Evolutionary conservation across 2,329 filamentous ascomycete genomes (phyloP).

Genomic region (Penicillium italicum): DNA sequence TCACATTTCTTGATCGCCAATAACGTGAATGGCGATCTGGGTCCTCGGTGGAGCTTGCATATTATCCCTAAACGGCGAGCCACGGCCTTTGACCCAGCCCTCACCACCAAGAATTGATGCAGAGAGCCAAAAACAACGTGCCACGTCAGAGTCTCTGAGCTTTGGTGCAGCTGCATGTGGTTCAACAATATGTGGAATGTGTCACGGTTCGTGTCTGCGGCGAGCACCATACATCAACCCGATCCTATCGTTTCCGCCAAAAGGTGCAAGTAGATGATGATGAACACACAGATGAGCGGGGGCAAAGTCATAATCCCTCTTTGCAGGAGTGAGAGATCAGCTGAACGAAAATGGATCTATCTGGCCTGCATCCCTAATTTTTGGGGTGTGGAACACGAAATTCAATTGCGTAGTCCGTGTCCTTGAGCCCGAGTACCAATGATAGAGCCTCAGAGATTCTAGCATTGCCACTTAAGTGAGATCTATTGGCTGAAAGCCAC

Average conservation of each 20-base stretch:
- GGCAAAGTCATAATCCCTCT: conserved; percentile 38
- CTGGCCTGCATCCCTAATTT: conserved; percentile 17
- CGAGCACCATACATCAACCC: conserved; percentile 28
- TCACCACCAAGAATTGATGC: conserved; percentile 24
- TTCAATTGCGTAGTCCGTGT: conserved; percentile 24
- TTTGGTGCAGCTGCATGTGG: conserved; percentile 40
- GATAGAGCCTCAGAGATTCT: conserved; percentile 30
- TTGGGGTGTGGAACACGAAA: conserved; percentile 13
- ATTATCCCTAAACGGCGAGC: conserved; percentile 19
- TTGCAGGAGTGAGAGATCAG: conserved; percentile 43
- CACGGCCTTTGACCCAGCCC: conserved; percentile 24
- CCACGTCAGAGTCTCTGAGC: conserved; percentile 42
- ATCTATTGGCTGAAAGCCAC: conserved; percentile 26
- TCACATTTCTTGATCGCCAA: conserved; percentile 9
- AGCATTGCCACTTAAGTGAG: conserved; percentile 30
- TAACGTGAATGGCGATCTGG: conserved; percentile 12
- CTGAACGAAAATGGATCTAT: conserved; percentile 36
- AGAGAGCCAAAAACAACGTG: conserved; percentile 34
- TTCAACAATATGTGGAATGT: conserved; percentile 33
- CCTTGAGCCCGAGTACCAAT: conserved; percentile 29
- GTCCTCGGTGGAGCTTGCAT: conserved; percentile 11
- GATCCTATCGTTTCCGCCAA: conserved; percentile 33
- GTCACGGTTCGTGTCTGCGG: conserved; percentile 35
- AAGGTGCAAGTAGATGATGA: conserved; percentile 25
- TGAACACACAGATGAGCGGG: conserved; percentile 38